These are phyloP conservation scores for Chaetomiaceae sp. DNA, from an alignment of 2,329 filamentous ascomycete species.

Conservation along the genomic window DNA sequence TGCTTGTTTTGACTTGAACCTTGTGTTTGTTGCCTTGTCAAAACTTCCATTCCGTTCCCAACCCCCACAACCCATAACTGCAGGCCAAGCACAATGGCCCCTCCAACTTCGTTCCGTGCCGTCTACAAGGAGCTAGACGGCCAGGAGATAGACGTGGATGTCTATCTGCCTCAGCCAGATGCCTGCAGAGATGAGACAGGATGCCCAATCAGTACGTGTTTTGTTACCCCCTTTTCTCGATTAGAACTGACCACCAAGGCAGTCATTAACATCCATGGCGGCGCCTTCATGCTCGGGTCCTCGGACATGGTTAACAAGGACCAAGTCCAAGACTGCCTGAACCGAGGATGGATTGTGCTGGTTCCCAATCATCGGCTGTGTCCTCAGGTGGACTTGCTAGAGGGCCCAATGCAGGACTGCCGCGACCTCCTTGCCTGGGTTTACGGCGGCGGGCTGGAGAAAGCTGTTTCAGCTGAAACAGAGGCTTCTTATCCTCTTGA, in stretches of 20 bases:
- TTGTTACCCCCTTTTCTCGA: no score
- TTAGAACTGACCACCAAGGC: not conserved
- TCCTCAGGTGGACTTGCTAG: constrained; percentile 31
- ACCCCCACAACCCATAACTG: no score
- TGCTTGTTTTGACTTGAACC: no score
- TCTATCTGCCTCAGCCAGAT: constrained; percentile 25
- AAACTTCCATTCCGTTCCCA: no score
- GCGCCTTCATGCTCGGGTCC: constrained; percentile 41
- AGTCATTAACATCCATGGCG: constrained; percentile 42
- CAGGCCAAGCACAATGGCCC: not conserved
- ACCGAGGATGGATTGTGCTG: constrained; percentile 37
- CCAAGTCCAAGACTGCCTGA: constrained; percentile 36
- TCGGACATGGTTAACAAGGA: constrained; percentile 37
- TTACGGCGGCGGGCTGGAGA: constrained; percentile 29
- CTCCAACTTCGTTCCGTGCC: not conserved
- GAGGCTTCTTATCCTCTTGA: constrained; percentile 20
- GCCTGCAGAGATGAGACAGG: no score
- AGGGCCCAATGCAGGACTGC: constrained; percentile 33
- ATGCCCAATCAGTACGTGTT: not conserved
- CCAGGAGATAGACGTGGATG: constrained; percentile 30
- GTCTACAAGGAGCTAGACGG: constrained; percentile 30
- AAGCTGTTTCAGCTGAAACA: constrained; percentile 17
- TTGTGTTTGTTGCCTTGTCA: no score
- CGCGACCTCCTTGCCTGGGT: constrained; percentile 36
- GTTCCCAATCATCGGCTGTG: constrained; percentile 33